A percentile compares a stretch with the other conserved stretches of the same genome.
Evolutionary conservation across 2,329 filamentous ascomycete species (phyloP).

Genomic region (Septoria petroselini): DNA sequence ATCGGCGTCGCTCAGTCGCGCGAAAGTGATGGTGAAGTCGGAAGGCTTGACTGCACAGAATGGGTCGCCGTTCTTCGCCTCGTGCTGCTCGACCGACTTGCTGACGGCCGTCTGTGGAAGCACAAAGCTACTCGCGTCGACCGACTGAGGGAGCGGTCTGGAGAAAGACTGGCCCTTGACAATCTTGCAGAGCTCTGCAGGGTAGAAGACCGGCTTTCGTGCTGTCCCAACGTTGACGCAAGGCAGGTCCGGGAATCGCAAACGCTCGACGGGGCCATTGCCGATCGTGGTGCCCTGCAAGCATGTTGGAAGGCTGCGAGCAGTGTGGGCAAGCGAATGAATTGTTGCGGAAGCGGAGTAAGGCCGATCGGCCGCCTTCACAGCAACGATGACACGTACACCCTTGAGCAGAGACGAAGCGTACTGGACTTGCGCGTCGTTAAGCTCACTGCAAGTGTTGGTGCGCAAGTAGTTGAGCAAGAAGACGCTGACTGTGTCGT

Average conservation of each 20-base stretch:
- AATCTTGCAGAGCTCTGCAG: conserved; percentile 1
- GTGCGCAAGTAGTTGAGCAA: background rate
- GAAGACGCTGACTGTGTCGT: background rate
- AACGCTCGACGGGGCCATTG: background rate
- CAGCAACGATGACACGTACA: background rate
- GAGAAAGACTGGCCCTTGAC: background rate
- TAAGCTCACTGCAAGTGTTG: background rate
- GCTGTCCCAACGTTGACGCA: background rate
- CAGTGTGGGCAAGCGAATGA: background rate
- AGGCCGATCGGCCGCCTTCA: background rate
- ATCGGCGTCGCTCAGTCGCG: background rate
- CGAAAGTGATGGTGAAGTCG: background rate
- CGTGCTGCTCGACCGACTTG: background rate
- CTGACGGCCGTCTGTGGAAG: too few species aligned
- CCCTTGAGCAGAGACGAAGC: background rate
- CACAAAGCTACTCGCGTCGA: background rate
- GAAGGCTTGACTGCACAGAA: background rate
- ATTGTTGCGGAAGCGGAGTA: background rate
- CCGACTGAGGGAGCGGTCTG: background rate
- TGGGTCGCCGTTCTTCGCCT: background rate
- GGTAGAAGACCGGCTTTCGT: background rate
- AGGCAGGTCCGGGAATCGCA: background rate
- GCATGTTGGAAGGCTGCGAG: background rate
- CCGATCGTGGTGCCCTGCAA: background rate
- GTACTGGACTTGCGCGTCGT: background rate